Conservation (phyloP, 2,329 filamentous ascomycete species). For the Sporothrix pallida region DNA sequence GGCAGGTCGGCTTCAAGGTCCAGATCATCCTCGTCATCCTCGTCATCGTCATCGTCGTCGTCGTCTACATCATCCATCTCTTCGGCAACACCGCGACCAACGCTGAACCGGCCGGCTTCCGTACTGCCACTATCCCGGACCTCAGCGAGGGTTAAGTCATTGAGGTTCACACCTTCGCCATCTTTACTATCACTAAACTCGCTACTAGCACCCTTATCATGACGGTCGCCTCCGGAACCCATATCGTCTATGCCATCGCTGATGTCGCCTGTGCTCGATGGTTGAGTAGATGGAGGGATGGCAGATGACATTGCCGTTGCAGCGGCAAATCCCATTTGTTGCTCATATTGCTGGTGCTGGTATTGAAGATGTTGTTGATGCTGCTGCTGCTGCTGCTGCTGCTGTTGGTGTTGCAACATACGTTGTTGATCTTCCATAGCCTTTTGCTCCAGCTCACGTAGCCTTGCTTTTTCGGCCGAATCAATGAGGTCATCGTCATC, state of each 20-base stretch:
- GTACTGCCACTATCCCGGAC: slow-evolving; percentile 19
- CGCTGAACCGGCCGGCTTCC: not conserved
- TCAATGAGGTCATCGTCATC: slow-evolving; percentile 70
- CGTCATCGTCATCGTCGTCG: slow-evolving; percentile 20
- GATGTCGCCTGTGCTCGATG: slow-evolving; percentile 16
- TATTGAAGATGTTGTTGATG: slow-evolving; percentile 37
- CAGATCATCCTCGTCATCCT: slow-evolving; percentile 16
- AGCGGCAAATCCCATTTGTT: slow-evolving; percentile 28
- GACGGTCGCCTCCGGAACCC: not conserved
- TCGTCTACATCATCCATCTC: not conserved
- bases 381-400: slow-evolving; percentile 42
- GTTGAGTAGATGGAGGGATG: not conserved
- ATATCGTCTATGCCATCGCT: not conserved
- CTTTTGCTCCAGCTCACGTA: slow-evolving; percentile 57
- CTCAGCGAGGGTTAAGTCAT: slow-evolving; percentile 24
- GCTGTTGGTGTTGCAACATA: slow-evolving; percentile 41
- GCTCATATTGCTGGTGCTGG: slow-evolving; percentile 34
- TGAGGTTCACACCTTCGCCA: slow-evolving; percentile 24
- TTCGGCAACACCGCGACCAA: too few species aligned
- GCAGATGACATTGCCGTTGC: not conserved
- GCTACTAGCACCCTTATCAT: not conserved
- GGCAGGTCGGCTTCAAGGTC: slow-evolving; percentile 28
- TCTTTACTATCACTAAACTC: not conserved
- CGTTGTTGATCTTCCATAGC: slow-evolving; percentile 45
- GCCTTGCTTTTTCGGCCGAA: slow-evolving; percentile 62